Percentiles rank a stretch among this genome's conserved stretches.
These are phyloP conservation scores for Lavandula angustifolia DNA, from an alignment of 257 asterid species.

Conservation along the genomic window DNA sequence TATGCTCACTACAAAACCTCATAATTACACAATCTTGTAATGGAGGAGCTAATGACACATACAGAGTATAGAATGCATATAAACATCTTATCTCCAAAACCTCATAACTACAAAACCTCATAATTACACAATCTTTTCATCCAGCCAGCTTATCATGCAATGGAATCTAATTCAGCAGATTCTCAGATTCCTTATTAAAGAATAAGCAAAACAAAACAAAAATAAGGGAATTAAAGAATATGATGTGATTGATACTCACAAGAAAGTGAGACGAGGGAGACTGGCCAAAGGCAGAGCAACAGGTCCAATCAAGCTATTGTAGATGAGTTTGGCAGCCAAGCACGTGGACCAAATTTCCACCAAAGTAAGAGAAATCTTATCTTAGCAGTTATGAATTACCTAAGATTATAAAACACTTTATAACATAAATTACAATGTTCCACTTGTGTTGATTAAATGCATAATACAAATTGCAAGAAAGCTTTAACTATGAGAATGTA, in stretches of 20 bases:
- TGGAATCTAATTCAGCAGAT: slow-evolving; percentile 22
- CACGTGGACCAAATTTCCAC: too few relatives aligned
- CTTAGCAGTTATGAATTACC: too few relatives aligned
- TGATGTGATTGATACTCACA: slow-evolving; percentile 60
- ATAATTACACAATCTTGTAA: slow-evolving; percentile 18
- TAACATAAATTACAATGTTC: too few relatives aligned
- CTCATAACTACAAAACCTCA: too few relatives aligned
- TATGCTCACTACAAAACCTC: slow-evolving; percentile 16
- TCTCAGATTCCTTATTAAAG: slow-evolving; percentile 28
- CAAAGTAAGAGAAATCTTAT: too few relatives aligned
- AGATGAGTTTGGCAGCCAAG: too few relatives aligned
- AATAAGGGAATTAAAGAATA: slow-evolving; percentile 16
- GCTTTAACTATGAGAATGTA: too few relatives aligned
- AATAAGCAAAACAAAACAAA: slow-evolving; percentile 27
- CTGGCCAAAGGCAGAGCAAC: slow-evolving; percentile 73
- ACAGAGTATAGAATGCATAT: slow-evolving; percentile 49
- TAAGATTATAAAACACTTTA: too few relatives aligned
- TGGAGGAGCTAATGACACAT: slow-evolving; percentile 58
- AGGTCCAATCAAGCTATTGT: slow-evolving; percentile 85
- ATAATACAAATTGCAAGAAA: too few relatives aligned
- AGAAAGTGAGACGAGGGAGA: slow-evolving; percentile 89
- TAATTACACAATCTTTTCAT: slow-evolving; percentile 34
- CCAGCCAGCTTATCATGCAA: slow-evolving; percentile 28
- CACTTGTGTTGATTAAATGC: too few relatives aligned
- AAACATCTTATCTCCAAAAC: slow-evolving; percentile 40